These are phyloP conservation scores for Amanita inopinata DNA, from an alignment of 768 basidiomycete genomes.

Conservation along the genomic window DNA sequence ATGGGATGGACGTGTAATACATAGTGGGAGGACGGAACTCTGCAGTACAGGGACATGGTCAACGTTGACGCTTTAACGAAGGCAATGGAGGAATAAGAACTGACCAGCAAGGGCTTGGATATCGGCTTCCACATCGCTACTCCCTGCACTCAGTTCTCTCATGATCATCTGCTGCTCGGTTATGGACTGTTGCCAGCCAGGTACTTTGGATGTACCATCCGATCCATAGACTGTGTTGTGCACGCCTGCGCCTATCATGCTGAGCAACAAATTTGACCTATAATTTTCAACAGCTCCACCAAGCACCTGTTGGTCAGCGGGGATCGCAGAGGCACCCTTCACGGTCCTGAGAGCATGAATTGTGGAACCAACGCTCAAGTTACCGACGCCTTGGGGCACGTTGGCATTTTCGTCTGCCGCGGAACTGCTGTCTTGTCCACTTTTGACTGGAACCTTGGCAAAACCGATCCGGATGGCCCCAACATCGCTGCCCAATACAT, in stretches of 20 bases:
- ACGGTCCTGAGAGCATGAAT: conserved; percentile 81
- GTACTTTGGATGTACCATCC: conserved; percentile 51
- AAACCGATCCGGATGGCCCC: conserved; percentile 96
- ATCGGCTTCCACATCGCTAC: conserved; percentile 72
- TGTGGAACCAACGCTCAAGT: conserved; percentile 78
- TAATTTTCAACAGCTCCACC: conserved; percentile 93
- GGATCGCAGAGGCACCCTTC: conserved; percentile 87
- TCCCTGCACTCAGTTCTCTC: conserved; percentile 78
- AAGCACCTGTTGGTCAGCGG: conserved; percentile 88
- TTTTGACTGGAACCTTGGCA: conserved; percentile 92
- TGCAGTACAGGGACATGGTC: conserved; percentile 20
- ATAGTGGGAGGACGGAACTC: conserved; percentile 89
- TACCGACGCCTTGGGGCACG: conserved; percentile 72
- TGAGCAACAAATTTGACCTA: conserved; percentile 80
- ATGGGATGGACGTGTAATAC: conserved; percentile 94
- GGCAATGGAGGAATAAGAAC: conserved; percentile 20
- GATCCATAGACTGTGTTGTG: conserved; percentile 46
- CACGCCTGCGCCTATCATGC: conserved; percentile 74
- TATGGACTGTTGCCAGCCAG: conserved; percentile 62
- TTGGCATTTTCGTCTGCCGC: conserved; percentile 54
- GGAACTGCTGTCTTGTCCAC: conserved; percentile 53
- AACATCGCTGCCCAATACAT: conserved; percentile 92
- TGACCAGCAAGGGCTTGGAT: conserved; percentile 78
- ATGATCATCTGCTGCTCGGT: conserved; percentile 98
- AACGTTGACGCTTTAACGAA: conserved; percentile 7